These are phyloP conservation scores for Thelephora ganbajun DNA, from an alignment of 768 basidiomycete genomes.

Conservation along the genomic window DNA sequence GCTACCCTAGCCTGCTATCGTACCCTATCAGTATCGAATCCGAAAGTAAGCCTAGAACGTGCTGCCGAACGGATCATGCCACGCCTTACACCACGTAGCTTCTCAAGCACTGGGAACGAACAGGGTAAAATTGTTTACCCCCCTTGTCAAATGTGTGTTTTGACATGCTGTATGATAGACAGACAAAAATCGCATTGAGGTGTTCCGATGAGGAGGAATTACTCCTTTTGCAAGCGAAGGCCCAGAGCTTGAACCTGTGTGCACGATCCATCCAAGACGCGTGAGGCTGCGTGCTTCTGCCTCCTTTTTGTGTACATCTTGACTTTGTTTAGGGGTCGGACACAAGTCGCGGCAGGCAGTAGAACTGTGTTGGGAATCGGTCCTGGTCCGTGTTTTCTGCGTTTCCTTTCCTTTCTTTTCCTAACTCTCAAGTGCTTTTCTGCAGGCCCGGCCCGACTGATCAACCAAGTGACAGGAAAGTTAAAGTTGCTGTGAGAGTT, in stretches of 20 bases:
- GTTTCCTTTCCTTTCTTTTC: background rate
- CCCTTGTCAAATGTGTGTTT: background rate
- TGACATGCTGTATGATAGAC: slow-evolving; percentile 30
- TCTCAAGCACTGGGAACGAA: slow-evolving; percentile 77
- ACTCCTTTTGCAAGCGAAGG: slow-evolving; percentile 69
- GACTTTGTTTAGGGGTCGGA: slow-evolving; percentile 45
- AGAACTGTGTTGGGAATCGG: slow-evolving; percentile 87
- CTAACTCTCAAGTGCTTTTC: background rate
- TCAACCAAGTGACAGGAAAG: slow-evolving; percentile 77
- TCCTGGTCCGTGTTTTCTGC: slow-evolving; percentile 21
- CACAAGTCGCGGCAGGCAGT: slow-evolving; percentile 73
- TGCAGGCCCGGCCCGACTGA: slow-evolving; percentile 54
- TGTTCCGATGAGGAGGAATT: slow-evolving; percentile 74
- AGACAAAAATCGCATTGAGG: slow-evolving; percentile 90
- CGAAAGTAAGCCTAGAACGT: slow-evolving; percentile 28
- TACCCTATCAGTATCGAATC: slow-evolving; percentile 62
- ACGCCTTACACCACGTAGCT: slow-evolving; percentile 30
- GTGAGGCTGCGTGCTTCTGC: slow-evolving; percentile 28
- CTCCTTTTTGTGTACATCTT: background rate
- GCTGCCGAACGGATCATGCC: too few relatives aligned
- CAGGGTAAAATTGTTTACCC: slow-evolving; percentile 37
- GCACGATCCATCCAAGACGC: slow-evolving; percentile 79
- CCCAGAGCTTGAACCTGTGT: slow-evolving; percentile 77
- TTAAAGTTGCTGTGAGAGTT: slow-evolving; percentile 59
- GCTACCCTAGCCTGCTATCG: slow-evolving; percentile 95